These are phyloP conservation scores for Decorospora gaudefroyi DNA, from an alignment of 2,329 filamentous ascomycete genomes.

Conservation along the genomic window DNA sequence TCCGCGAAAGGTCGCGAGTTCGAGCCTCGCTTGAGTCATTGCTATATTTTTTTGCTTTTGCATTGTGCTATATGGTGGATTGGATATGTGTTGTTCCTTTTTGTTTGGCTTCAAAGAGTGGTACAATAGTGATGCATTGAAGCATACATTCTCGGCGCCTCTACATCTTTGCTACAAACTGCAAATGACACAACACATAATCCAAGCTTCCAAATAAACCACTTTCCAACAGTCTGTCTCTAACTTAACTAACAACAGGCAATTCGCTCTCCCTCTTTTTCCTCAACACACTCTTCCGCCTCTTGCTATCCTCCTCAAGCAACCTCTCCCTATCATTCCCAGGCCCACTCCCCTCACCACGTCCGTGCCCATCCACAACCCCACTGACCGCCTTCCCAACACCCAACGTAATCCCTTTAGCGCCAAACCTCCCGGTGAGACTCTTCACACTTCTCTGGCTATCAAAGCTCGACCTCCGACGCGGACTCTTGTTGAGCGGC, in stretches of 20 bases:
- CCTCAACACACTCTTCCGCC: slow-evolving; percentile 9
- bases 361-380: slow-evolving; percentile 31
- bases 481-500: slow-evolving; percentile 17
- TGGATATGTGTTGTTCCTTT: too few relatives aligned
- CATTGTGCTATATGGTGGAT: too few relatives aligned
- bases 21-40: slow-evolving; percentile 31
- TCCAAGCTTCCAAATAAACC: too few relatives aligned
- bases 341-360: slow-evolving; percentile 4
- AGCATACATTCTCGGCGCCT: too few relatives aligned
- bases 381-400: slow-evolving; percentile 41
- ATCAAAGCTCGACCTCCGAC: slow-evolving; percentile 30
- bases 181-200: too few relatives aligned
- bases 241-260: not conserved
- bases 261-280: slow-evolving; percentile 4
- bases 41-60: slow-evolving; percentile 10
- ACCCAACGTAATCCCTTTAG: slow-evolving; percentile 43
- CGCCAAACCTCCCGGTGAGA: slow-evolving; percentile 33
- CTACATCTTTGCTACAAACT: too few relatives aligned
- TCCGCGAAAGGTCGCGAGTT: slow-evolving; percentile 34
- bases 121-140: too few relatives aligned
- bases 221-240: too few relatives aligned
- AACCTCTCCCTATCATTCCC: slow-evolving; percentile 6
- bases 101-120: too few relatives aligned
- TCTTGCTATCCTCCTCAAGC: slow-evolving; percentile 8
- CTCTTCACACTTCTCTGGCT: slow-evolving; percentile 33